Base-by-base conservation (phyloP, 371 early-diverging fungal species). In the Rhizopus arrhizus region DNA sequence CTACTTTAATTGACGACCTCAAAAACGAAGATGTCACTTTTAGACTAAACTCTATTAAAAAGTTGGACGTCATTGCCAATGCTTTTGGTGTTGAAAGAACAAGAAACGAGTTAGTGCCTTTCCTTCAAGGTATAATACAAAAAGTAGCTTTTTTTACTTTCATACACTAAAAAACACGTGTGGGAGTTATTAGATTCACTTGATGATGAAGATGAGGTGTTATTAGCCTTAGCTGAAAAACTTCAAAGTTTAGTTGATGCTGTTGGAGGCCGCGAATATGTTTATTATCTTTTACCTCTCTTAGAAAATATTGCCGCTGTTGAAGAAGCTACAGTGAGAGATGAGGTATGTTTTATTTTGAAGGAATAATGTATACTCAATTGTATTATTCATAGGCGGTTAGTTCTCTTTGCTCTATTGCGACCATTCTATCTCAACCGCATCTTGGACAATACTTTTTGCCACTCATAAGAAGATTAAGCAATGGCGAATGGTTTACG, bases 401-500 rank as follows among this genome's bases (percentile, higher is more conserved):
- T 58, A 94, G 90, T 64, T 95, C 97, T 0, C 80, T 96, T 56
- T 89, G 88, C 68, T 90, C 92, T 70, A 86, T 97, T 56, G 87
- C 85, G 46, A 80, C 73, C 11, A 64, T 73, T 22, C 78, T 98
- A 68, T 84, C 85, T 66, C 82, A 85, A 62, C 71, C 69, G 28
- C 97, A 96, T 62, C 73, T 95, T 55, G 95, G 95, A 64, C 89
- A 92, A 61, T 85, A 87, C 65, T 92, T 91, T 71, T 82, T 96
- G 16, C 97, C 97, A 29, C 86, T 96, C 68, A 70, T 98, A 38
- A 93, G 91, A 69, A 87, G 98, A 32, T 84, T 98, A 46, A 87
- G 92, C 22, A 74, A 80, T 51, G 97, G 97, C 46, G 97, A 95
- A 73, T 99, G 99, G 99, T 99, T 99, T 69, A 97, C 98, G 12